Conservation (phyloP, 768 basidiomycete species). For the Mycena rebaudengoi region DNA sequence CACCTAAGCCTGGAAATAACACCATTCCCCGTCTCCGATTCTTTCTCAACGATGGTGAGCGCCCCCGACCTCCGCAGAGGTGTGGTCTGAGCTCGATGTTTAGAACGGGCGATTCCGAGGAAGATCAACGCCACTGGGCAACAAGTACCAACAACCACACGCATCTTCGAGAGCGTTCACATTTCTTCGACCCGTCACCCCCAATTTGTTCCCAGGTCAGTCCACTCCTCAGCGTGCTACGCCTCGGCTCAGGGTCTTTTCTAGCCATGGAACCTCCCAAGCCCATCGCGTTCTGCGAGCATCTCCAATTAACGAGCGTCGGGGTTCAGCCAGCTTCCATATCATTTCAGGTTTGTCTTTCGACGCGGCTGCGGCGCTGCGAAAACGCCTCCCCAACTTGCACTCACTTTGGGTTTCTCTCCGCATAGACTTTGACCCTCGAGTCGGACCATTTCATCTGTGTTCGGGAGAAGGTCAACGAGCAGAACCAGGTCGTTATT, state of each 20-base stretch:
- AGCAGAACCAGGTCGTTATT: constrained; percentile 98
- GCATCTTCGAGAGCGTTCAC: constrained; percentile 4
- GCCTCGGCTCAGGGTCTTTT: neutral
- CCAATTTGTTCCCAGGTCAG: constrained; percentile 22
- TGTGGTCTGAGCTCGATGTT: too few relatives aligned
- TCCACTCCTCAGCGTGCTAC: neutral
- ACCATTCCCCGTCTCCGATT: neutral
- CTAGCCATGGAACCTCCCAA: constrained; percentile 61
- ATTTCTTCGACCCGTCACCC: constrained; percentile 20
- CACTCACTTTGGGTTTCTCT: neutral
- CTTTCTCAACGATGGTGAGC: constrained; percentile 15
- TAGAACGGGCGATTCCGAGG: too few relatives aligned
- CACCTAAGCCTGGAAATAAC: neutral
- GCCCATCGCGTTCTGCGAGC: constrained; percentile 90
- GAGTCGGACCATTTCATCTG: constrained; percentile 99
- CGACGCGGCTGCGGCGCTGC: neutral
- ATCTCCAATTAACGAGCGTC: constrained; percentile 92
- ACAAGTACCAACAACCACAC: constrained; percentile 1
- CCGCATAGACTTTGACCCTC: constrained; percentile 92
- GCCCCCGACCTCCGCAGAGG: too few relatives aligned
- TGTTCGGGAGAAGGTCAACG: constrained; percentile 93
- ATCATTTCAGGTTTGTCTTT: constrained; percentile 85
- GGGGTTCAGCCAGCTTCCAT: constrained; percentile 97
- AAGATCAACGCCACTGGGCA: neutral
- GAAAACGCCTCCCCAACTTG: neutral